Conservation (phyloP, 331 rosid species). For the Spiraea crenata region DNA sequence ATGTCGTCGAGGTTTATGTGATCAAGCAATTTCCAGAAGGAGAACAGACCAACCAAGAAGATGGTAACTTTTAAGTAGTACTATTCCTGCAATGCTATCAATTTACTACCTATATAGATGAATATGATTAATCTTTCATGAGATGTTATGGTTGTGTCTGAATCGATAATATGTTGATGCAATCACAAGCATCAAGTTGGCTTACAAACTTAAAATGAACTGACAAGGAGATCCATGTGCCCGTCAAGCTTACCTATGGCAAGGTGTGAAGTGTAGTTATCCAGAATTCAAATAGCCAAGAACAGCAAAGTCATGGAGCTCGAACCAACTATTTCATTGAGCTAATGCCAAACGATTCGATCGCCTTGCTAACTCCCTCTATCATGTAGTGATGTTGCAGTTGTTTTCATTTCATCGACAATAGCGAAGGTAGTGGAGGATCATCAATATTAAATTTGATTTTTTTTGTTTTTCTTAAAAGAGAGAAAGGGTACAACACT, state of each 20-base stretch:
- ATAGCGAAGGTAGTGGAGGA: no score
- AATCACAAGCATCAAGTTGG: slow-evolving; percentile 4
- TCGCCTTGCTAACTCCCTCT: no score
- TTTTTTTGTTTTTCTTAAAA: no score
- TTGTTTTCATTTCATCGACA: no score
- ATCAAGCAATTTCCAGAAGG: slow-evolving; percentile 9
- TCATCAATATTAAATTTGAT: no score
- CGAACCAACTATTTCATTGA: no score
- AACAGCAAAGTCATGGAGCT: no score
- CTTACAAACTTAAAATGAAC: neutral
- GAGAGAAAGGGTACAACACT: no score
- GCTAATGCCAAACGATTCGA: no score
- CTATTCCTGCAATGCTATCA: no score
- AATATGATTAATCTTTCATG: neutral
- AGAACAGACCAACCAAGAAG: slow-evolving; percentile 11
- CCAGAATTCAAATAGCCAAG: neutral
- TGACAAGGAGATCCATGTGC: slow-evolving; percentile 38
- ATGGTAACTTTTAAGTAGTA: slow-evolving; percentile 4
- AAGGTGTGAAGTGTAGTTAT: slow-evolving; percentile 23
- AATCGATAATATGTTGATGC: slow-evolving; percentile 1
- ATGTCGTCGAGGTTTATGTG: slow-evolving; percentile 17
- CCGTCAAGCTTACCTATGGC: slow-evolving; percentile 25
- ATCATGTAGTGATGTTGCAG: no score
- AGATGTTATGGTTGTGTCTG: neutral
- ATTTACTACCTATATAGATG: no score